Conservation (phyloP, 2,329 filamentous ascomycete genomes). For the Aspergillus floridensis region DNA sequence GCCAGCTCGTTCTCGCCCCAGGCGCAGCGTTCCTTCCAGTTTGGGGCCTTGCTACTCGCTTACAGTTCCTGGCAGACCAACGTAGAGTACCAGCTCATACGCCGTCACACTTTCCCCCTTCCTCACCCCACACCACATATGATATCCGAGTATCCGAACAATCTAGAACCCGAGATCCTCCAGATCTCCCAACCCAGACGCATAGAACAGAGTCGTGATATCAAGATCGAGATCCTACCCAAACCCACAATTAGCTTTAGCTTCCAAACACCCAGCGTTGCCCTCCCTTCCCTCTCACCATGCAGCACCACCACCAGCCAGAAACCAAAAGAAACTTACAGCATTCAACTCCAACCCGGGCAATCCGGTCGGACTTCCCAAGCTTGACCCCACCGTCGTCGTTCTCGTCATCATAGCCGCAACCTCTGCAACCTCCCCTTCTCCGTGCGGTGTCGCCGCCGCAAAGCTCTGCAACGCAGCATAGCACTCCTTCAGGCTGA, state of each 20-base stretch:
- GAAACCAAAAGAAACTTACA: background rate
- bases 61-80: too few species aligned
- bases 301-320: too few species aligned
- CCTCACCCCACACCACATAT: background rate
- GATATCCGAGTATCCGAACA: background rate
- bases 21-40: too few species aligned
- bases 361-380: background rate
- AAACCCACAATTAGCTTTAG: background rate
- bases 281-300: too few species aligned
- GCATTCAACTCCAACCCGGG: background rate
- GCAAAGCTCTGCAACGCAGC: background rate
- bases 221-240: background rate
- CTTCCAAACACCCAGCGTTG: background rate
- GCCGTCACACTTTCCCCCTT: background rate
- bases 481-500: constrained; percentile 8
- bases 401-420: background rate
- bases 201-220: background rate
- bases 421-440: background rate
- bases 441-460: background rate
- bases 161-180: background rate
- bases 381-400: background rate
- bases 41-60: too few species aligned
- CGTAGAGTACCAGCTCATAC: too few species aligned
- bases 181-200: background rate
- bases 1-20: too few species aligned